phyloP scores from a whole-genome alignment of 441 rosid species.

The Pelargonium cotyledonis region DNA sequence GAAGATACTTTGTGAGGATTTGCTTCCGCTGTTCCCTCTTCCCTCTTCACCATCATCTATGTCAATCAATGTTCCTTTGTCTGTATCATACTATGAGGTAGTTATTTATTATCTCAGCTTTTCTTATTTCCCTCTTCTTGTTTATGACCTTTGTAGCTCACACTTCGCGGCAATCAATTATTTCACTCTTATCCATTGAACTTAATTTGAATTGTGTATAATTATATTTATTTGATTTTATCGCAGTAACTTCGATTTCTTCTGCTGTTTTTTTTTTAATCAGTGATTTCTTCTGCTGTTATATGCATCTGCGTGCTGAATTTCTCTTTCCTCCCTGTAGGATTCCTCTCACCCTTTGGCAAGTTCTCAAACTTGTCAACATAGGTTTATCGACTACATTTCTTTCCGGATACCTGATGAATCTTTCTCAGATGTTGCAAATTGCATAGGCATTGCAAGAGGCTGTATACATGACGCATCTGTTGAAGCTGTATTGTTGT shows the following conservation, averaged over 20 bases:
- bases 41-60: conserved; percentile 38
- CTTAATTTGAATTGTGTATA: background rate
- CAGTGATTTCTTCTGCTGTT: background rate
- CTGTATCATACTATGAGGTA: conserved; percentile 82
- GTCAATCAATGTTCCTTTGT: conserved; percentile 44
- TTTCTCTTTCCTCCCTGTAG: conserved; percentile 25
- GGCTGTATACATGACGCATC: conserved; percentile 48
- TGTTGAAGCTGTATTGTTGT: conserved; percentile 62
- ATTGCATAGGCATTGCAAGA: conserved; percentile 61
- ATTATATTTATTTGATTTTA: background rate
- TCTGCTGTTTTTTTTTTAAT: background rate
- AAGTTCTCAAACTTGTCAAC: conserved; percentile 28
- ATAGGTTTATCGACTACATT: conserved; percentile 51
- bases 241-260: background rate
- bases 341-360: conserved; percentile 34
- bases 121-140: background rate
- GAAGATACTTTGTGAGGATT: conserved; percentile 62
- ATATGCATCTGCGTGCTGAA: conserved; percentile 9
- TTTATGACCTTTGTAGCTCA: conserved; percentile 4
- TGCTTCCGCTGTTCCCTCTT: conserved; percentile 63
- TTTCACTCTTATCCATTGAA: background rate
- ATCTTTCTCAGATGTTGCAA: conserved; percentile 38
- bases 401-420: conserved; percentile 66
- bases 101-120: background rate
- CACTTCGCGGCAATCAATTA: background rate